Evolutionary conservation across 768 basidiomycete species (phyloP).

Genomic region (Exidia glandulosa): DNA sequence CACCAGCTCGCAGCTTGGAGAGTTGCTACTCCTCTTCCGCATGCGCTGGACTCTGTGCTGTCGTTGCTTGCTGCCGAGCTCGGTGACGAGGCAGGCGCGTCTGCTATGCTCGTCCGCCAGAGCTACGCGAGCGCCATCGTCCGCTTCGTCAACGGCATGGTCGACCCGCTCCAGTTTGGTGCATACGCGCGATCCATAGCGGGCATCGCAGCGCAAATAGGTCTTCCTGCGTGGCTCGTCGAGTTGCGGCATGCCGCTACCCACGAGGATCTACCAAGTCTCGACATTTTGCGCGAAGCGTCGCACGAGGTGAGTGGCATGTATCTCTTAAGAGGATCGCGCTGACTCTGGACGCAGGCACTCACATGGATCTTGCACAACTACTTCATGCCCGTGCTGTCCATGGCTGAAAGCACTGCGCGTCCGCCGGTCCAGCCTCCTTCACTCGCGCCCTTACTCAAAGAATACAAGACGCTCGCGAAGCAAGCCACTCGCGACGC

Average conservation of each 20-base stretch:
- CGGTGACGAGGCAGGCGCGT: conserved; percentile 36
- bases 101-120: conserved; percentile 50
- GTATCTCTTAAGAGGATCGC: conserved; percentile 1
- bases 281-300: conserved; percentile 68
- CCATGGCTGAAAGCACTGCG: conserved; percentile 33
- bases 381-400: conserved; percentile 64
- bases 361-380: conserved; percentile 74
- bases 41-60: conserved; percentile 66
- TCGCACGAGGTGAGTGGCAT: conserved; percentile 46
- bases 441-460: conserved; percentile 56
- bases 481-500: conserved; percentile 56
- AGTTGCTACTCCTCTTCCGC: conserved; percentile 62
- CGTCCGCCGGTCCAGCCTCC: conserved; percentile 30
- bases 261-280: conserved; percentile 85
- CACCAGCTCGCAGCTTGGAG: conserved; percentile 69
- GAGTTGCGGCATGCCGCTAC: conserved; percentile 92
- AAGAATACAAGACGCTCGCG: conserved; percentile 57
- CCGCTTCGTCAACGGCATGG: conserved; percentile 86
- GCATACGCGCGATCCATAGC: conserved; percentile 86
- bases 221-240: conserved; percentile 80
- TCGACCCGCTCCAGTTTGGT: conserved; percentile 86
- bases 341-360: conserved; percentile 34
- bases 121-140: conserved; percentile 74
- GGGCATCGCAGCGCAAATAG: conserved; percentile 75
- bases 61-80: conserved; percentile 48